Evolutionary conservation across 1,284 basidiomycete genomes (phyloP).

Genomic region (Retiboletus flavoniger): DNA sequence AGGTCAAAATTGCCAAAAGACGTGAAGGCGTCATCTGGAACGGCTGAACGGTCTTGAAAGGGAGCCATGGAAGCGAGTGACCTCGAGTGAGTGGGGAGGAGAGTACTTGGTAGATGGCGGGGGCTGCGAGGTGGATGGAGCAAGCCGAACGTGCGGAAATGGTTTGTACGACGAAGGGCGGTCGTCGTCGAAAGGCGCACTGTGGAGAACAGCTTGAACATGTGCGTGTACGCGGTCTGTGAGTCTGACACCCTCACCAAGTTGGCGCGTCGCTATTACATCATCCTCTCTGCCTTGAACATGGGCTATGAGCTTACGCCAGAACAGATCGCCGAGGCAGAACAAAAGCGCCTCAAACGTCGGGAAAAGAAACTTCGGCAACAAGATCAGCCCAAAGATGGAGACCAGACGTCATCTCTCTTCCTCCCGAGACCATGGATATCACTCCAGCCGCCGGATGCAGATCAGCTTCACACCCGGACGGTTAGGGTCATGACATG

Average conservation of each 20-base stretch:
- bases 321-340: slow-evolving; percentile 55
- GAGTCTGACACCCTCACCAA: too few species aligned
- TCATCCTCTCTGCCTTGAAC: slow-evolving; percentile 15
- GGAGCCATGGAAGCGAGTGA: slow-evolving; percentile 33
- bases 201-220: slow-evolving; percentile 34
- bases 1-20: slow-evolving; percentile 78
- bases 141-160: slow-evolving; percentile 18
- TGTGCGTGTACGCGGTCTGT: too few species aligned
- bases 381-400: not conserved
- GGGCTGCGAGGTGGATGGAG: slow-evolving; percentile 18
- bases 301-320: slow-evolving; percentile 41
- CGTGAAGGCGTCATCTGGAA: slow-evolving; percentile 6
- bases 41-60: slow-evolving; percentile 20
- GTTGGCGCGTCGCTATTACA: slow-evolving; percentile 19
- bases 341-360: slow-evolving; percentile 42
- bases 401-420: slow-evolving; percentile 11
- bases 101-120: slow-evolving; percentile 2
- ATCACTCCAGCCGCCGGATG: slow-evolving; percentile 22
- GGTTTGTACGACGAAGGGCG: slow-evolving; percentile 19
- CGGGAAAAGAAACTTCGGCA: slow-evolving; percentile 43
- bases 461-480: slow-evolving; percentile 13
- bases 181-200: slow-evolving; percentile 35
- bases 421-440: slow-evolving; percentile 58
- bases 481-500: slow-evolving; percentile 65
- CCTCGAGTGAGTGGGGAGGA: slow-evolving; percentile 12